A percentile compares a stretch with the other conserved stretches of the same genome.
phyloP scores from a whole-genome alignment of 257 asterid species.

The Nicotiana sylvestris region DNA sequence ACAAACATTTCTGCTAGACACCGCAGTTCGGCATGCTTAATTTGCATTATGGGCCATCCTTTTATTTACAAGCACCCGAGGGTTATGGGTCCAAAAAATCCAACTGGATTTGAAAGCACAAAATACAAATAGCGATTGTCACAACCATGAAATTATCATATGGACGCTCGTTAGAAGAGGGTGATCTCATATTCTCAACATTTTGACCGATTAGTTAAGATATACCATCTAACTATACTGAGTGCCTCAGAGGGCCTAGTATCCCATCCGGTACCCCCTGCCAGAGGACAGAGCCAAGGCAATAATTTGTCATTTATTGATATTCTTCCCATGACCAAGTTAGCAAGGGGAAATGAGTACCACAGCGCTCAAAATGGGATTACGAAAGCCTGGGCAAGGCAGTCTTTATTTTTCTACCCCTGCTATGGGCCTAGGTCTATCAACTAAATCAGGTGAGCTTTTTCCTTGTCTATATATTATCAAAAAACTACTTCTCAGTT shows the following conservation, averaged over 20 bases:
- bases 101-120: neutral
- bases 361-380: neutral
- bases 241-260: neutral
- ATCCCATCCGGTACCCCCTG: neutral
- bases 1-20: neutral
- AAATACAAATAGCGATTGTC: neutral
- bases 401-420: neutral
- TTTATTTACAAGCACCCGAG: neutral
- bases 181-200: neutral
- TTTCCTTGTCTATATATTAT: neutral
- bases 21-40: neutral
- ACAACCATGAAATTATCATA: neutral
- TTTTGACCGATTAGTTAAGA: neutral
- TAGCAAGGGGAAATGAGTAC: neutral
- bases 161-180: neutral
- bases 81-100: neutral
- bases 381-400: neutral
- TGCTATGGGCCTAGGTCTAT: neutral
- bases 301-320: neutral
- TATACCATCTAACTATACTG: slow-evolving; percentile 1
- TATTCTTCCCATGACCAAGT: neutral
- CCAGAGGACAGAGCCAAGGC: neutral
- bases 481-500: neutral
- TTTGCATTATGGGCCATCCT: neutral
- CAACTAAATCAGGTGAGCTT: neutral